A percentile compares a stretch with the other conserved stretches of the same genome.
Conservation (phyloP, 345 rosid species). For the Euclidium syriacum region DNA sequence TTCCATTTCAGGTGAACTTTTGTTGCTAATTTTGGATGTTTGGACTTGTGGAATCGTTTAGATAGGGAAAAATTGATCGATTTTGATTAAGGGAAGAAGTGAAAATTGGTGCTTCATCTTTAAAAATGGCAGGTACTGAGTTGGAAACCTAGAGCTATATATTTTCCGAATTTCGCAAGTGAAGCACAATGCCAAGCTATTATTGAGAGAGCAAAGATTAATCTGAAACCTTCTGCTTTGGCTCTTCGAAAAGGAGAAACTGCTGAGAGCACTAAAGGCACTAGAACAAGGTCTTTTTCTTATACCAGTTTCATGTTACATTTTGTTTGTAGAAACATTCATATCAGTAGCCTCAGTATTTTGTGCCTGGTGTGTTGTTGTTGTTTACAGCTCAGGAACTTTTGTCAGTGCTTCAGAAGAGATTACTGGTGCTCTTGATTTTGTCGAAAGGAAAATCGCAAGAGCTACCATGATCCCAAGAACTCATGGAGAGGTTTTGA, state of each 20-base stretch:
- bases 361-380: background rate
- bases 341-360: background rate
- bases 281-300: slow-evolving; percentile 56
- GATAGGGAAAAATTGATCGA: background rate
- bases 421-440: slow-evolving; percentile 45
- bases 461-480: slow-evolving; percentile 64
- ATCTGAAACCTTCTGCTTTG: slow-evolving; percentile 53
- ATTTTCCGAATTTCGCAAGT: slow-evolving; percentile 65
- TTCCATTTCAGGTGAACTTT: slow-evolving; percentile 64
- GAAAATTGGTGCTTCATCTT: background rate
- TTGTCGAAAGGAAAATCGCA: slow-evolving; percentile 62
- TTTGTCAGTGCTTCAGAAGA: slow-evolving; percentile 71
- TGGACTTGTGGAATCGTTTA: slow-evolving; percentile 1
- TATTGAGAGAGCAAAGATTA: slow-evolving; percentile 46
- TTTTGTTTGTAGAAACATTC: background rate
- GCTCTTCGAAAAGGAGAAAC: slow-evolving; percentile 76
- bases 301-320: background rate
- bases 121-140: slow-evolving; percentile 47
- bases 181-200: slow-evolving; percentile 51
- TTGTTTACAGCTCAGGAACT: slow-evolving; percentile 65
- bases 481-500: slow-evolving; percentile 65
- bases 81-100: background rate
- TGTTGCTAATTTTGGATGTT: background rate
- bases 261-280: slow-evolving; percentile 57
- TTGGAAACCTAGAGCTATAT: slow-evolving; percentile 71